phyloP scores from a whole-genome alignment of 768 basidiomycete species.

The Mycena venus region DNA sequence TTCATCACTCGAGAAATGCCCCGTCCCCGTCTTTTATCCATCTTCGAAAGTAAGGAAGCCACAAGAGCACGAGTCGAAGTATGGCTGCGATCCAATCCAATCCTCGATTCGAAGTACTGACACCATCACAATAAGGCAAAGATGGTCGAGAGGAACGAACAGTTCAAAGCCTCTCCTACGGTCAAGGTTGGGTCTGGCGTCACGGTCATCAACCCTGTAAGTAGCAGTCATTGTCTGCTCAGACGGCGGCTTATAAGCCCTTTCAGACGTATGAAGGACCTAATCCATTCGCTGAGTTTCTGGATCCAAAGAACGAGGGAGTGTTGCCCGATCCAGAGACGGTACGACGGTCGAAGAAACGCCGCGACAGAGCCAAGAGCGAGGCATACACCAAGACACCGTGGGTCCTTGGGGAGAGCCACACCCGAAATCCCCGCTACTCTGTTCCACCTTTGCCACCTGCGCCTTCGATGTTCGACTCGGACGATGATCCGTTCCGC shows the following conservation, averaged over 20 bases:
- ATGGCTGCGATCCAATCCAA: neutral
- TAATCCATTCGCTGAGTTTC: constrained; percentile 27
- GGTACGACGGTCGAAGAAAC: neutral
- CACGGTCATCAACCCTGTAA: constrained; percentile 28
- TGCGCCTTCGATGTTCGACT: neutral
- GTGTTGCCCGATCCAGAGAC: constrained; percentile 8
- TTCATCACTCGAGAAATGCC: constrained; percentile 6
- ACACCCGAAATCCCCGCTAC: constrained; percentile 13
- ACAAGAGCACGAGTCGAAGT: constrained; percentile 28
- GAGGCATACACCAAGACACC: constrained; percentile 22
- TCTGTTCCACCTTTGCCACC: constrained; percentile 27
- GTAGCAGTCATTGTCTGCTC: neutral
- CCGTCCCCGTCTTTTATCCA: constrained; percentile 14
- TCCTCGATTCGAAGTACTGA: neutral
- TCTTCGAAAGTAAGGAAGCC: constrained; percentile 29
- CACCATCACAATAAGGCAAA: constrained; percentile 24
- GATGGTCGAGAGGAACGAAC: constrained; percentile 24
- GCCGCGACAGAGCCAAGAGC: constrained; percentile 26
- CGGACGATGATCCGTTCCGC: constrained; percentile 29
- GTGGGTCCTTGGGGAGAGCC: neutral
- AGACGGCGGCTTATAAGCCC: neutral
- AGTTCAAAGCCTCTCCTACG: constrained; percentile 30
- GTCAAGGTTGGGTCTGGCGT: constrained; percentile 20
- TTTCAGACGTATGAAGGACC: constrained; percentile 25
- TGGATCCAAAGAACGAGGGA: constrained; percentile 28